These are phyloP conservation scores for Corynascus novoguineensis DNA, from an alignment of 495 filamentous ascomycete genomes.

Conservation along the genomic window DNA sequence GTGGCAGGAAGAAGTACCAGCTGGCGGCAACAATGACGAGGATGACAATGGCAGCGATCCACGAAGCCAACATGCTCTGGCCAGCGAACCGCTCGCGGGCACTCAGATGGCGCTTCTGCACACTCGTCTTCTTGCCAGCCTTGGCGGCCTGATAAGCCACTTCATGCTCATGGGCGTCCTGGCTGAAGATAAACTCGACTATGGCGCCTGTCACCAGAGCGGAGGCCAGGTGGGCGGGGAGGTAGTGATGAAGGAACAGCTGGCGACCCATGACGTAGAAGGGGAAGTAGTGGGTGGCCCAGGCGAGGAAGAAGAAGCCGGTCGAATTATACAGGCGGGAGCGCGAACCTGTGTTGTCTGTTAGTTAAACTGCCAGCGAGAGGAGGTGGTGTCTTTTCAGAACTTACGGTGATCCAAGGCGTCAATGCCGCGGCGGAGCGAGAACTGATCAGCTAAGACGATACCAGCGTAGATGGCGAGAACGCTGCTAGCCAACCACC, in stretches of 20 bases:
- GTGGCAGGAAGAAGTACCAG: conserved; percentile 87
- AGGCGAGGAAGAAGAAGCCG: conserved; percentile 97
- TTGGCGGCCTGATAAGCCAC: conserved; percentile 41
- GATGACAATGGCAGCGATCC: conserved; percentile 71
- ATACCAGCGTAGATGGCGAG: conserved; percentile 92
- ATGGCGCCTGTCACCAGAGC: conserved; percentile 93
- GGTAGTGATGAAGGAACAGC: conserved; percentile 95
- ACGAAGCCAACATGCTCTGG: conserved; percentile 71
- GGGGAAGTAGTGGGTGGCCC: conserved; percentile 95
- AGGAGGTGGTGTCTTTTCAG: not conserved
- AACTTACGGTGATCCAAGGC: conserved; percentile 88
- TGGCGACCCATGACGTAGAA: conserved; percentile 98
- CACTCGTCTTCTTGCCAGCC: conserved; percentile 46
- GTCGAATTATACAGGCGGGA: conserved; percentile 96
- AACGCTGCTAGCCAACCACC: conserved; percentile 92
- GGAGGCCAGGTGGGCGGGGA: conserved; percentile 90
- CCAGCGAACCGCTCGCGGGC: conserved; percentile 72
- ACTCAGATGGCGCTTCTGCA: conserved; percentile 52
- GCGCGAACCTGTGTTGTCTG: conserved; percentile 59
- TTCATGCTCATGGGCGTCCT: conserved; percentile 61
- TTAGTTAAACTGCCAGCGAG: conserved; percentile 12
- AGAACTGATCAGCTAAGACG: conserved; percentile 86
- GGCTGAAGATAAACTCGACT: conserved; percentile 92
- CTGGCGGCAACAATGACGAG: conserved; percentile 63
- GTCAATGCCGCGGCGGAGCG: conserved; percentile 84